These are phyloP conservation scores for Draba incana DNA, from an alignment of 345 rosid species.

Conservation along the genomic window DNA sequence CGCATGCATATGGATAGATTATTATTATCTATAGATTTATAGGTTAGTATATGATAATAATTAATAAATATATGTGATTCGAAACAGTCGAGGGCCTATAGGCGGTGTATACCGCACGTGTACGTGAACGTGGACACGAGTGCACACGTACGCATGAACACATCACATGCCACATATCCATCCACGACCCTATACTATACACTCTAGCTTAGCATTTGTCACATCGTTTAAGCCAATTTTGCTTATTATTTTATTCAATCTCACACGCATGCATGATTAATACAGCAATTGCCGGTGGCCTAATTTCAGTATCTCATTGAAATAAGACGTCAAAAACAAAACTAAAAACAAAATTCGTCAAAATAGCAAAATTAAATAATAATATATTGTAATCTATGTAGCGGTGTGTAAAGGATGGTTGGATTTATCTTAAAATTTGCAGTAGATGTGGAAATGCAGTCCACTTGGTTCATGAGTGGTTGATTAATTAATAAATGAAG, in stretches of 20 bases:
- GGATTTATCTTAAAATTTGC: too few species aligned
- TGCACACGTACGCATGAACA: conserved; percentile 41
- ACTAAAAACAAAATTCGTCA: neutral
- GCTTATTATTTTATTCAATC: conserved; percentile 23
- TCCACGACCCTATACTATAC: neutral
- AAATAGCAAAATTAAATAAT: neutral
- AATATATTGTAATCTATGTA: too few species aligned
- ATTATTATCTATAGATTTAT: conserved; percentile 1
- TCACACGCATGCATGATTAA: conserved; percentile 34
- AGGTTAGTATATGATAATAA: neutral
- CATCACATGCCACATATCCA: conserved; percentile 39
- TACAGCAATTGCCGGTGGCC: conserved; percentile 20
- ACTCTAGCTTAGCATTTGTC: conserved; percentile 29
- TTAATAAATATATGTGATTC: conserved; percentile 6
- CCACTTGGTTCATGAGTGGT: too few species aligned
- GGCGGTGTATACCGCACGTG: conserved; percentile 40
- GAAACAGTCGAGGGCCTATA: conserved; percentile 26
- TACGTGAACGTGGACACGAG: conserved; percentile 34
- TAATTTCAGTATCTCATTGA: neutral
- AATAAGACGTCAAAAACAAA: conserved; percentile 9
- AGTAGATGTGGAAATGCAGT: too few species aligned
- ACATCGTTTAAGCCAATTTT: conserved; percentile 22
- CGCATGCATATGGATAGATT: conserved; percentile 15
- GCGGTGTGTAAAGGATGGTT: too few species aligned
- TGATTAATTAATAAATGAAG: too few species aligned